Percentiles rank a stretch among this genome's conserved stretches.
Evolutionary conservation across 495 filamentous ascomycete genomes (phyloP).

Genomic region (Baudoinia panamericana): DNA sequence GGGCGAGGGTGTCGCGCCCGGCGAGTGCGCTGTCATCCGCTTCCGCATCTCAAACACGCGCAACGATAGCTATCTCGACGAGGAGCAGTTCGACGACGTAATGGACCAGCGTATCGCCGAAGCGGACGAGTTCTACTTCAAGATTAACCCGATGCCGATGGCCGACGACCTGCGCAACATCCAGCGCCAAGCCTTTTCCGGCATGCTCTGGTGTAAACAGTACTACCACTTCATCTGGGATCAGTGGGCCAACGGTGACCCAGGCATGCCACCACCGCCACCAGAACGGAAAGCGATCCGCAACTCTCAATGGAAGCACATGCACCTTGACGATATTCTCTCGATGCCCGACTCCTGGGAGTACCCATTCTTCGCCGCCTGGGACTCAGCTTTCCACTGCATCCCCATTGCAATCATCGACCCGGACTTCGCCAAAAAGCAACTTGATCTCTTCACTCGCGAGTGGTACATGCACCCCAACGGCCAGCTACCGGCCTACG

Average conservation of each 20-base stretch:
- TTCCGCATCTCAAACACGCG: slow-evolving; percentile 69
- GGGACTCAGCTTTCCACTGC: slow-evolving; percentile 94
- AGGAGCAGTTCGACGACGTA: slow-evolving; percentile 82
- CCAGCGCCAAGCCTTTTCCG: slow-evolving; percentile 82
- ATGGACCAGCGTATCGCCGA: slow-evolving; percentile 75
- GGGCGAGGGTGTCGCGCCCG: slow-evolving; percentile 68
- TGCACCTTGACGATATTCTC: slow-evolving; percentile 84
- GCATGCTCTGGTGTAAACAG: slow-evolving; percentile 98
- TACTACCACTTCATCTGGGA: slow-evolving; percentile 95
- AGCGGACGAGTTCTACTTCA: slow-evolving; percentile 90
- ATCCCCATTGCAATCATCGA: slow-evolving; percentile 95
- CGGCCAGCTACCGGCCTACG: slow-evolving; percentile 80
- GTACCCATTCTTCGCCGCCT: slow-evolving; percentile 95
- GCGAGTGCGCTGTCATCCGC: slow-evolving; percentile 88
- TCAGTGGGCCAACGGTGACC: slow-evolving; percentile 81
- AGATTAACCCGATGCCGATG: slow-evolving; percentile 88
- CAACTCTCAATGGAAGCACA: slow-evolving; percentile 82
- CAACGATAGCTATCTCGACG: slow-evolving; percentile 62
- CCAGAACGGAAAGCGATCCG: slow-evolving; percentile 65
- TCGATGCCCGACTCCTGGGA: slow-evolving; percentile 99
- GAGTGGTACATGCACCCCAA: slow-evolving; percentile 99
- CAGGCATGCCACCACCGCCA: slow-evolving; percentile 66
- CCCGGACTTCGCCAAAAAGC: slow-evolving; percentile 94
- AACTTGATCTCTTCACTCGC: slow-evolving; percentile 83
- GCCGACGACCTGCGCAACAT: slow-evolving; percentile 88